A percentile compares a stretch with the other conserved stretches of the same genome.
Conservation (phyloP, 2,329 filamentous ascomycete genomes). For the Rhexocercosporidium sp. region DNA sequence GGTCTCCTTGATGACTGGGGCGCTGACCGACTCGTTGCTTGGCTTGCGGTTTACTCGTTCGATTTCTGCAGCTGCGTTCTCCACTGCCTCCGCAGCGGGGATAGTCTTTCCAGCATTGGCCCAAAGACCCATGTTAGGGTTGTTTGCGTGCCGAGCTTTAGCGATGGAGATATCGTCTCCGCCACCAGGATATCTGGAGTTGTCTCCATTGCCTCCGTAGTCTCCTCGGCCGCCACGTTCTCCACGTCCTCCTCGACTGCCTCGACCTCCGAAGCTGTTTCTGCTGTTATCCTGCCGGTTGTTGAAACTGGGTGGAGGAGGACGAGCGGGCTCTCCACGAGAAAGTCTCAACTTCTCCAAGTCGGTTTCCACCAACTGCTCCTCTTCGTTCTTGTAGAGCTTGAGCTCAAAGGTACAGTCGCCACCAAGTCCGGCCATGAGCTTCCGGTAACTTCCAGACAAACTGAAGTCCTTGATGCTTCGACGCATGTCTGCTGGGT, state of each 20-base stretch:
- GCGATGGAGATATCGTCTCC: background rate
- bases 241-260: constrained; percentile 9
- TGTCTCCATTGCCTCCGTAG: background rate
- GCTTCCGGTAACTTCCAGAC: constrained; percentile 85
- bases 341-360: constrained; percentile 56
- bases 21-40: constrained; percentile 19
- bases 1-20: constrained; percentile 37
- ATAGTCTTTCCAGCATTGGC: constrained; percentile 36
- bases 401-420: constrained; percentile 71
- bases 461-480: constrained; percentile 87
- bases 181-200: background rate
- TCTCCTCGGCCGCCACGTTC: constrained; percentile 9
- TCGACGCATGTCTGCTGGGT: constrained; percentile 87
- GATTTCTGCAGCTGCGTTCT: constrained; percentile 1
- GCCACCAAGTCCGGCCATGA: constrained; percentile 71
- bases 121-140: constrained; percentile 16
- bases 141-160: background rate
- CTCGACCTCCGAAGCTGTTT: constrained; percentile 3
- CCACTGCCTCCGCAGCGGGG: constrained; percentile 37
- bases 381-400: constrained; percentile 70
- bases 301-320: constrained; percentile 5
- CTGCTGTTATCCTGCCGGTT: background rate
- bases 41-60: constrained; percentile 3
- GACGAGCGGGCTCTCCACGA: background rate
- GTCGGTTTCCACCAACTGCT: constrained; percentile 91